phyloP scores from a whole-genome alignment of 345 rosid genomes.

The Acer negundo region DNA sequence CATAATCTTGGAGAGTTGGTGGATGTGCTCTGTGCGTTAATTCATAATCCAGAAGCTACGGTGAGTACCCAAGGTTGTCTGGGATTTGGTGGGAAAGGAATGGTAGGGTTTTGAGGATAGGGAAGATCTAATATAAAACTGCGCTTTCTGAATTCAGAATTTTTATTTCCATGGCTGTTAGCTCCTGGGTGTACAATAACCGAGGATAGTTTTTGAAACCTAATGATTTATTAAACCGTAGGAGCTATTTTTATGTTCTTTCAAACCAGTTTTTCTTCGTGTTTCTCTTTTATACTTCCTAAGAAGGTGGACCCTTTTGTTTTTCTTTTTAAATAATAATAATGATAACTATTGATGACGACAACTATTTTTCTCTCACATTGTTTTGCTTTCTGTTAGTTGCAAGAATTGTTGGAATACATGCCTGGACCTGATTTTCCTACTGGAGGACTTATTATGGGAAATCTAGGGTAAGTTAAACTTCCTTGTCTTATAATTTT shows the following conservation, averaged over 20 bases:
- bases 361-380: slow-evolving; percentile 14
- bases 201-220: neutral
- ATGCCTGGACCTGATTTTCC: slow-evolving; percentile 99
- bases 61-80: slow-evolving; percentile 36
- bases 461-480: slow-evolving; percentile 76
- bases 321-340: neutral
- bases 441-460: slow-evolving; percentile 96
- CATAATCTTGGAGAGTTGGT: slow-evolving; percentile 98
- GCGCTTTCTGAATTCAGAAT: neutral
- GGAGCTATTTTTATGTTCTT: neutral
- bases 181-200: neutral
- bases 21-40: slow-evolving; percentile 89
- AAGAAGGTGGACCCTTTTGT: neutral
- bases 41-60: slow-evolving; percentile 88
- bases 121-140: neutral
- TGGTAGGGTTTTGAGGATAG: neutral
- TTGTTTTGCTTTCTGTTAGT: slow-evolving; percentile 44
- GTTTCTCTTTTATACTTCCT: neutral
- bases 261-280: neutral
- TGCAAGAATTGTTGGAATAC: slow-evolving; percentile 96
- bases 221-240: neutral
- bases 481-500: neutral
- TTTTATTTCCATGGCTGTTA: neutral
- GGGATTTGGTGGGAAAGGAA: neutral
- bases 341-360: neutral